phyloP scores from a whole-genome alignment of 1,139 yeast genomes.

The Yamadazyma siamensis region DNA sequence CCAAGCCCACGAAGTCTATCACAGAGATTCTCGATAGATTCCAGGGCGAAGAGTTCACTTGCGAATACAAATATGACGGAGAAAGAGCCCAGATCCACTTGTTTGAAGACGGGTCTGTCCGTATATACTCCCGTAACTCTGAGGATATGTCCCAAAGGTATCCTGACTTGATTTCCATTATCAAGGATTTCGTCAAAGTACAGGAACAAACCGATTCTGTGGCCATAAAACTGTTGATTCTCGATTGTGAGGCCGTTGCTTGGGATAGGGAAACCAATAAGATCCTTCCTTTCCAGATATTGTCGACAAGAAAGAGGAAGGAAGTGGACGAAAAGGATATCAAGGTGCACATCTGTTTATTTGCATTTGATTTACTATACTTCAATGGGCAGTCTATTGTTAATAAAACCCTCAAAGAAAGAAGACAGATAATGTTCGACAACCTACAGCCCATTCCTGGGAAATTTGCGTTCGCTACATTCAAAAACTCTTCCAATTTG shows the following conservation, averaged over 20 bases:
- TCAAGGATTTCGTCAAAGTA: slow-evolving; percentile 53
- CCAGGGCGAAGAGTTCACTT: slow-evolving; percentile 80
- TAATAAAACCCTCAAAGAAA: slow-evolving; percentile 62
- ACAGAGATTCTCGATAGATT: slow-evolving; percentile 87
- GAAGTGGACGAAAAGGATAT: slow-evolving; percentile 86
- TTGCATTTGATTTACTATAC: slow-evolving; percentile 83
- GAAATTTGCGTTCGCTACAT: slow-evolving; percentile 77
- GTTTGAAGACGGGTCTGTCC: slow-evolving; percentile 61
- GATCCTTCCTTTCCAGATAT: slow-evolving; percentile 87
- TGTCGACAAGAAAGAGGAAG: slow-evolving; percentile 90
- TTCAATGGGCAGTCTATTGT: slow-evolving; percentile 70
- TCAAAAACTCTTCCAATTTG: slow-evolving; percentile 65
- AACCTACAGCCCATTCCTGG: slow-evolving; percentile 66
- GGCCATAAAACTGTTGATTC: slow-evolving; percentile 52
- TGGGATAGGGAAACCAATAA: slow-evolving; percentile 78
- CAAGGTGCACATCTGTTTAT: slow-evolving; percentile 85
- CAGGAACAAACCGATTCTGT: slow-evolving; percentile 22
- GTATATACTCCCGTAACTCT: slow-evolving; percentile 87
- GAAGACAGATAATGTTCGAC: slow-evolving; percentile 59
- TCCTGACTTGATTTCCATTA: slow-evolving; percentile 78
- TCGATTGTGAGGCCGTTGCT: slow-evolving; percentile 99
- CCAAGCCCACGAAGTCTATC: slow-evolving; percentile 93
- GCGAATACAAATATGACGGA: slow-evolving; percentile 97
- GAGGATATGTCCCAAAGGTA: slow-evolving; percentile 97
- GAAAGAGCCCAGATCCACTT: slow-evolving; percentile 95